Evolutionary conservation across 129 eudicot genomes (phyloP), one percentile per base, ranked within the genome.

Genomic region (Tagetes erecta): DNA sequence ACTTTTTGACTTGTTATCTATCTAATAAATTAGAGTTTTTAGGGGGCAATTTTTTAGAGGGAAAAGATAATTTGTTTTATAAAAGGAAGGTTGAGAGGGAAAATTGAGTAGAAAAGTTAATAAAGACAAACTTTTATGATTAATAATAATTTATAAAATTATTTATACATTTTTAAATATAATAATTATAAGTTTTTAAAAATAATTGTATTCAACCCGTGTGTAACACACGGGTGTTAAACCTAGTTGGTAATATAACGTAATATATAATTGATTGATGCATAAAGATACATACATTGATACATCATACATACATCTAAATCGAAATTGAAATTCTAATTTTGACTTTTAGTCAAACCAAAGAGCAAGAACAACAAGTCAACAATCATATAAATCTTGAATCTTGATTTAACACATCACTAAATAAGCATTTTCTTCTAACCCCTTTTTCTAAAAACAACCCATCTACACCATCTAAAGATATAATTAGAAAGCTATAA

Each of bases 321-420:
- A 5, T n/a, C 8, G 35, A 53, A 55, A 27, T 27, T 31, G 34
- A 33, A 27, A 3, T 27, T 62, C 45, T n/a, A 62, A 62, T 62
- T 62, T 62, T 62, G 45, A 62, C 45, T 36, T 36, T 62, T 36
- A 37, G 67, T 62, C 67, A 62, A 62, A 62, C 45, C 67, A 44
- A 62, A 4, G 45, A 62, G 67, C 67, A 62, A 62, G 8, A 60
- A 62, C 67, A 62, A 62, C 37, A 35, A 62, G 45, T 62, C 67
- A 62, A 37, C 45, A 62, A 62, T 62, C 44, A 11, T 12, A 57
- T 27, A 57, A 30, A 50, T 37, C 35, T 56, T 49, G 62, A 78
- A 70, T 69, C 72, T 62, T 70, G 77, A 78, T 62, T 40, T 3
- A 78, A 78, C 66, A 78, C 66, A 78, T 70, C 77, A 78, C 71